Evolutionary conservation across 2,329 filamentous ascomycete genomes (phyloP), one percentile per base, ranked within the genome.

Genomic region (Shiraia sp.): DNA sequence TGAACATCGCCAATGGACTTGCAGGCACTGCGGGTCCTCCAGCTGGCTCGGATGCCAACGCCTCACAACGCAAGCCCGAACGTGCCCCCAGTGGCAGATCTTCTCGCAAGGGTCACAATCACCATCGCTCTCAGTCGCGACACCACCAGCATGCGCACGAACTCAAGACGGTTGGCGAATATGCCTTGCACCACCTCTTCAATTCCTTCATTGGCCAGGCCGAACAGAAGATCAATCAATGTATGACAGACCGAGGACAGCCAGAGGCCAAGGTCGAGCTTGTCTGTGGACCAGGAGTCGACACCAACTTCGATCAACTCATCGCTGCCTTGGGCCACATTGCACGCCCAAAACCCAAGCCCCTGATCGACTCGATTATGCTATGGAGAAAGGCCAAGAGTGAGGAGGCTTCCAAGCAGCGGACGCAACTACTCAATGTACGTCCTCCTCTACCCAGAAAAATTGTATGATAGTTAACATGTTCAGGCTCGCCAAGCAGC

Each of bases 301-400:
- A 99, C 66, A 80, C 86, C 2, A 83, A 82, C 9, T 99, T 99
- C 65, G 93, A 99, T 69, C 92, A 97, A 71, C 82, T 96, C 59
- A 95, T 99, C 51, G 84, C 86, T 19, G 93, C 95, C 12, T 78
- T 99, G 27, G 93, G 93, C 3, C 92, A 97, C 66, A 96, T 99
- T 61, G 90, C 92, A 38, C 88, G 90, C 45, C 87, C 91, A 54
- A 95, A 95, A 64, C 95, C 95, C 4, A 97, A 95, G 66, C 88
- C 90, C 4, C 73, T 99, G 36, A 96, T 99, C 60, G 93, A 99
- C 69, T 91, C 89, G 14, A 90, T 99, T 68, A 99, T 99, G 89
- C 80, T 95, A 23, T 99, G 93, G 93, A 85, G 93, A 41, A 97
- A 96, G 70, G 88, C 83, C 52, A 97, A 97, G 74, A 95, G 90